phyloP scores from a whole-genome alignment of 2,329 filamentous ascomycete genomes.

The Camptophora hylomeconis region DNA sequence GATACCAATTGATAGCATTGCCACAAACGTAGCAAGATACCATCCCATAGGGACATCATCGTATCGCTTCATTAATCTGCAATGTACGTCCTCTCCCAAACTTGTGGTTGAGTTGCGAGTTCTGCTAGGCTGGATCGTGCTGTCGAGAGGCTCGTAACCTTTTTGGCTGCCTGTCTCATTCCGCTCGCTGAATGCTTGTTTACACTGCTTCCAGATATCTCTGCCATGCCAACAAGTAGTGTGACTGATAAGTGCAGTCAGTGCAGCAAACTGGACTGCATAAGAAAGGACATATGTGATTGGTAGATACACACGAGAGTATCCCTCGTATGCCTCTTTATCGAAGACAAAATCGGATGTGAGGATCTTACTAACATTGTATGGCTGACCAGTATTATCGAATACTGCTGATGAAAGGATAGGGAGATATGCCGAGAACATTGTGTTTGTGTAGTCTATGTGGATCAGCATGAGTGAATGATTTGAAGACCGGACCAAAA shows the following conservation, averaged over 20 bases:
- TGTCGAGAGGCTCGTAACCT: constrained; percentile 43
- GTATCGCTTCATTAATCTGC: constrained; percentile 70
- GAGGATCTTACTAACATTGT: constrained; percentile 69
- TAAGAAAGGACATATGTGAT: constrained; percentile 83
- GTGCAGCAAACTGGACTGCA: constrained; percentile 70
- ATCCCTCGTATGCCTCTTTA: constrained; percentile 59
- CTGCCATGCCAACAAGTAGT: constrained; percentile 74
- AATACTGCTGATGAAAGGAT: constrained; percentile 76
- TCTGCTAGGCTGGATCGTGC: no score
- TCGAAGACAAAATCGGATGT: constrained; percentile 70
- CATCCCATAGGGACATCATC: constrained; percentile 68
- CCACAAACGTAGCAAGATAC: constrained; percentile 64
- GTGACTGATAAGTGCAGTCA: constrained; percentile 68
- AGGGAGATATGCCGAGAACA: constrained; percentile 75
- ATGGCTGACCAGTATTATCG: constrained; percentile 68
- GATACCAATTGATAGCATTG: constrained; percentile 66
- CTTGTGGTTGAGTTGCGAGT: constrained; percentile 7
- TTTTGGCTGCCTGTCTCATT: constrained; percentile 34
- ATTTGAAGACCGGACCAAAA: neutral
- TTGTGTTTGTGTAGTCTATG: constrained; percentile 67
- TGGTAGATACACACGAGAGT: constrained; percentile 72
- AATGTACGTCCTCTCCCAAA: constrained; percentile 64
- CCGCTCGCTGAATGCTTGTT: constrained; percentile 52
- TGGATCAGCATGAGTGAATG: constrained; percentile 17
- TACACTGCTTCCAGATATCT: constrained; percentile 70